Base-by-base conservation (phyloP, 257 asterid genomes). In the Nicotiana obtusifolia region DNA sequence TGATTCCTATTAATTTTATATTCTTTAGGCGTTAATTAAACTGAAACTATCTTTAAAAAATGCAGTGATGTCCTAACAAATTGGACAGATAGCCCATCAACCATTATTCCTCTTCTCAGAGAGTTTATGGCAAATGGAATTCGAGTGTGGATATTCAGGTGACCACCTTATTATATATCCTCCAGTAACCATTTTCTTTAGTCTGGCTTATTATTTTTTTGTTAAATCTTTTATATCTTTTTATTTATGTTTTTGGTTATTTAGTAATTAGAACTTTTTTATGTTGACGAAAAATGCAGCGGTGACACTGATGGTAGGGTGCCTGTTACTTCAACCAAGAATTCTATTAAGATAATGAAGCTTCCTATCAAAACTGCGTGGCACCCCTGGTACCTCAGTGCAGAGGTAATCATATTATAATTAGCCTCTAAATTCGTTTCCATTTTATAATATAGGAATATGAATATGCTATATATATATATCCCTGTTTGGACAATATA, bases 141-240 rank as follows among this genome's bases (percentile, higher is more conserved):
- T 41, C 97, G 97, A 71, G 93, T 93, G 53, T 91, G 97, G 95
- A 82, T 90, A 78, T 94, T 85, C 80, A 93, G 97, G 98, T 94
- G 88, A 80, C 19, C 65, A 67, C 1, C 5, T 44, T 19, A 41
- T 1, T 41, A 26, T 26, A 26, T 41, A 24, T 5, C 22, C 20
- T 31, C 41, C 54, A 31, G 17, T 44, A 9, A 2, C 10, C n/a
- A 24, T 7, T n/a, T 64, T 64, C 7, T 20, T 10, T 77, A 1
- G 3, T 47, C 13, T 22, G 28, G 44, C 1, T 66, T 1, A 17
- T 66, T 65, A 30, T 65, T 65, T 64, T 57, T 57, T 57, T 57
- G 4, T 10, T 22, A 1, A 10, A 19, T 7, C 2, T 7, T 57
- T 2, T 3, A 3, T 53, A 16, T 15, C 6, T 0, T 57, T 4